These are phyloP conservation scores for Epichloe brachyelytri DNA, from an alignment of 2,329 filamentous ascomycete genomes.

Conservation along the genomic window DNA sequence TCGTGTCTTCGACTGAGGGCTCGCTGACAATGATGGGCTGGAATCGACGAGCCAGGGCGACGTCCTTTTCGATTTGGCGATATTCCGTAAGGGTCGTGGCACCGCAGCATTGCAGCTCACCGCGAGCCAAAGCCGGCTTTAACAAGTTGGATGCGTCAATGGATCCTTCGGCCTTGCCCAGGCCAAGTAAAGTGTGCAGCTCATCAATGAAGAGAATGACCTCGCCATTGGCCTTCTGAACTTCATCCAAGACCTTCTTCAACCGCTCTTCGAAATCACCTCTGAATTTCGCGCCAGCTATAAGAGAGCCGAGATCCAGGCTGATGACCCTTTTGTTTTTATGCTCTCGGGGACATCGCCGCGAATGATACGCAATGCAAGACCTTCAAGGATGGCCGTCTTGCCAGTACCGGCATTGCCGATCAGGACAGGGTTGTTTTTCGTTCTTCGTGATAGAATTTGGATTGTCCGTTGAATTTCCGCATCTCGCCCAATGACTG, in stretches of 20 bases:
- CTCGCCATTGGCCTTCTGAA: slow-evolving; percentile 75
- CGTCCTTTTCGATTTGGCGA: slow-evolving; percentile 87
- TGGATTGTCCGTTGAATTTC: slow-evolving; percentile 95
- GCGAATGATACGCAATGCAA: slow-evolving; percentile 78
- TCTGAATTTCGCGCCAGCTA: slow-evolving; percentile 88
- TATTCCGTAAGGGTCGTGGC: slow-evolving; percentile 92
- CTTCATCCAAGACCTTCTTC: slow-evolving; percentile 83
- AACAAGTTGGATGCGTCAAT: slow-evolving; percentile 93
- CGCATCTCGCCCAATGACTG: slow-evolving; percentile 82
- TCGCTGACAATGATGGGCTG: slow-evolving; percentile 92
- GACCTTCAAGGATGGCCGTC: slow-evolving; percentile 81
- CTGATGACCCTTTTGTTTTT: slow-evolving; percentile 86
- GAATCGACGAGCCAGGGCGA: slow-evolving; percentile 80
- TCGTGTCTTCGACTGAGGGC: slow-evolving; percentile 80
- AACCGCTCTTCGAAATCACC: slow-evolving; percentile 93
- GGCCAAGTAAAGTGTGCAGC: slow-evolving; percentile 76
- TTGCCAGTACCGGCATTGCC: slow-evolving; percentile 86
- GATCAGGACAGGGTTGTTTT: slow-evolving; percentile 94
- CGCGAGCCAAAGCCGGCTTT: slow-evolving; percentile 85
- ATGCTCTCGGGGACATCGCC: slow-evolving; percentile 94
- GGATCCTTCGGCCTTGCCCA: slow-evolving; percentile 90
- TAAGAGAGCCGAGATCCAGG: slow-evolving; percentile 80
- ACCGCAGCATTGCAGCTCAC: slow-evolving; percentile 88
- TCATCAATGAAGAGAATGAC: slow-evolving; percentile 96
- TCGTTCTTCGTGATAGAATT: slow-evolving; percentile 80